phyloP scores from a whole-genome alignment of 208 protist species.

The Novymonas esmeraldas region DNA sequence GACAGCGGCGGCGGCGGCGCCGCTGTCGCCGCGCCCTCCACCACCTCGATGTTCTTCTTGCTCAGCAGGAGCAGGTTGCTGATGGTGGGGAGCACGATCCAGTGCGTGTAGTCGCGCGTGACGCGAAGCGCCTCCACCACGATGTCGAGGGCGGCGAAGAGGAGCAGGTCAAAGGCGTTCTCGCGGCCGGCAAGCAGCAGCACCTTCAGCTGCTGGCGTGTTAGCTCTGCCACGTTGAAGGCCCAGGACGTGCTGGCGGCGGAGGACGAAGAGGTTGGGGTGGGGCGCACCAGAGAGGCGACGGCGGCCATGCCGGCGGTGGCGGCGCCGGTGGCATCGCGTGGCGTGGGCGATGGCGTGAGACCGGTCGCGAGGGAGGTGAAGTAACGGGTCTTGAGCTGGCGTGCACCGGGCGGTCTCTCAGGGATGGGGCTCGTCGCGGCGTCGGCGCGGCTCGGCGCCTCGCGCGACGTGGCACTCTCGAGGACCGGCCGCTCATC shows the following conservation, averaged over 20 bases:
- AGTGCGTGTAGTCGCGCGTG: conserved; percentile 49
- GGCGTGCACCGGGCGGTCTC: conserved; percentile 18
- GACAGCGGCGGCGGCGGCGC: conserved; percentile 13
- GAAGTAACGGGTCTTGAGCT: conserved; percentile 32
- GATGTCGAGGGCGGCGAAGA: conserved; percentile 59
- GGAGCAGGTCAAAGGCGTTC: conserved; percentile 62
- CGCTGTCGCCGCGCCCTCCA: neutral
- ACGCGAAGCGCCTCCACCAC: conserved; percentile 52
- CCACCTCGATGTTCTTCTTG: conserved; percentile 26
- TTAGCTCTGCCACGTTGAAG: conserved; percentile 30
- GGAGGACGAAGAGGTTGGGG: neutral
- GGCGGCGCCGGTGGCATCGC: neutral
- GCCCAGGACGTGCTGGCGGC: conserved; percentile 23
- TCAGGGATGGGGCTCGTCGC: conserved; percentile 8
- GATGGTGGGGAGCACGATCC: conserved; percentile 56
- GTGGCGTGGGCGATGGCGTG: neutral
- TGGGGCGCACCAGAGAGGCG: conserved; percentile 6
- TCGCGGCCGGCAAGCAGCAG: conserved; percentile 41
- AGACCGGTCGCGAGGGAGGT: neutral
- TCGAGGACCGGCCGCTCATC: conserved; percentile 29
- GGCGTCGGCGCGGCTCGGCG: neutral
- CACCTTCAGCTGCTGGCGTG: conserved; percentile 37
- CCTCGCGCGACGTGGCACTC: neutral
- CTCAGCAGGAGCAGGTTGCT: conserved; percentile 49
- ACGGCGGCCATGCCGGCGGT: conserved; percentile 1